phyloP scores from a whole-genome alignment of 768 basidiomycete species.

The Cubamyces lactineus region DNA sequence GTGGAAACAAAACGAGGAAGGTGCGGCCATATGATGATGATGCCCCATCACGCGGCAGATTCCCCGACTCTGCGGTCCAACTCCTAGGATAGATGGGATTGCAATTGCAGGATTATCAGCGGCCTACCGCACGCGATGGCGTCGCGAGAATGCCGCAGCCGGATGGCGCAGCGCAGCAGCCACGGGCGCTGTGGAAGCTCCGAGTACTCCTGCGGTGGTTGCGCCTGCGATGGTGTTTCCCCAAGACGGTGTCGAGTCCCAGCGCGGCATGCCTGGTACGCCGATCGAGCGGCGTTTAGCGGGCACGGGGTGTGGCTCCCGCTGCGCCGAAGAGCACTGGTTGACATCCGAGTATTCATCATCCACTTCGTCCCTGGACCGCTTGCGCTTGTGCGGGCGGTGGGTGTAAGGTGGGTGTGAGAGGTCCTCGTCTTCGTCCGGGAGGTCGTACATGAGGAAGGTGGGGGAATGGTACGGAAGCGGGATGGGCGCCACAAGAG shows the following conservation, averaged over 20 bases:
- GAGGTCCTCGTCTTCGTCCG: constrained; percentile 70
- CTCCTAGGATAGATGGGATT: too few relatives aligned
- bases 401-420: constrained; percentile 70
- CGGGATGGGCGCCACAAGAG: constrained; percentile 68
- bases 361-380: constrained; percentile 30
- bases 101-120: not conserved
- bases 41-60: constrained; percentile 1
- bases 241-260: not conserved
- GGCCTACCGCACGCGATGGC: constrained; percentile 24
- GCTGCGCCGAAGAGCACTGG: not conserved
- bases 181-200: not conserved
- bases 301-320: constrained; percentile 8
- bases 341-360: constrained; percentile 1
- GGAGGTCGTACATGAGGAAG: constrained; percentile 68
- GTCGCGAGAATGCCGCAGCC: constrained; percentile 23
- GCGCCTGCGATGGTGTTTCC: too few relatives aligned
- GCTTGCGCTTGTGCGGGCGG: constrained; percentile 59
- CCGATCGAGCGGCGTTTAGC: constrained; percentile 27
- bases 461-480: constrained; percentile 72
- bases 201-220: not conserved
- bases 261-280: not conserved
- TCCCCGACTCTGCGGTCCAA: not conserved
- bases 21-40: not conserved
- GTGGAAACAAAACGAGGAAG: constrained; percentile 4
- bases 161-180: constrained; percentile 12